Conservation (phyloP, 345 rosid genomes). For the Populus ilicifolia region DNA sequence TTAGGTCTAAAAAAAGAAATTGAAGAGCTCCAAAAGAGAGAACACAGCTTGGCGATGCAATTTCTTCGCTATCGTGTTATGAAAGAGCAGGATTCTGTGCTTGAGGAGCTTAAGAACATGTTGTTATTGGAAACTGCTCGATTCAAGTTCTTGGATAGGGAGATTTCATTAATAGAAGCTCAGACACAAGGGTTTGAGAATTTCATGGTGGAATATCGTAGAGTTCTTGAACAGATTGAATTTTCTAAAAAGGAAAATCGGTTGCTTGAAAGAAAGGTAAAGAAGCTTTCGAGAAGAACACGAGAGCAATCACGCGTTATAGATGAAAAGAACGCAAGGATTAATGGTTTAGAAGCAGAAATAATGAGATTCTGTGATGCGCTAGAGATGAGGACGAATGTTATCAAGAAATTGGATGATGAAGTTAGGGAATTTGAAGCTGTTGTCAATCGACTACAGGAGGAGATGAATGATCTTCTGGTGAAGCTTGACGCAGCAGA, state of each 20-base stretch:
- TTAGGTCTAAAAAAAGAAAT: conserved; percentile 31
- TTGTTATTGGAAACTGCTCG: conserved; percentile 36
- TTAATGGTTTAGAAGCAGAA: conserved; percentile 35
- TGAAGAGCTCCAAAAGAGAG: conserved; percentile 51
- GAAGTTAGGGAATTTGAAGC: conserved; percentile 35
- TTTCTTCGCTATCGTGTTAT: conserved; percentile 43
- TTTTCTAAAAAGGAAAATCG: conserved; percentile 35
- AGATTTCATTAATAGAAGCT: conserved; percentile 42
- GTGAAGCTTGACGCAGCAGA: conserved; percentile 23
- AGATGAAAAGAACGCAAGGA: conserved; percentile 35
- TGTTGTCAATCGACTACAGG: conserved; percentile 25
- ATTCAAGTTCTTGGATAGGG: conserved; percentile 42
- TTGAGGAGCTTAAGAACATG: conserved; percentile 47
- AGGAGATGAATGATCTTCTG: conserved; percentile 39
- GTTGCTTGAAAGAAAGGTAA: conserved; percentile 45
- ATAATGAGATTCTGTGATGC: conserved; percentile 23
- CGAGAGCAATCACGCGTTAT: conserved; percentile 28
- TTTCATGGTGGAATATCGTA: conserved; percentile 35
- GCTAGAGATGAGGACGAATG: conserved; percentile 27
- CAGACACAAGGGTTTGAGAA: conserved; percentile 39
- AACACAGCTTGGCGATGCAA: conserved; percentile 34
- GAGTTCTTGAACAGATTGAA: conserved; percentile 36
- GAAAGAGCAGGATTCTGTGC: conserved; percentile 56
- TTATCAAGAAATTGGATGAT: conserved; percentile 37
- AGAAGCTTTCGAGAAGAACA: conserved; percentile 42